These are phyloP conservation scores for Chrysoporthe cubensis DNA, from an alignment of 2,329 filamentous ascomycete genomes.

Conservation along the genomic window DNA sequence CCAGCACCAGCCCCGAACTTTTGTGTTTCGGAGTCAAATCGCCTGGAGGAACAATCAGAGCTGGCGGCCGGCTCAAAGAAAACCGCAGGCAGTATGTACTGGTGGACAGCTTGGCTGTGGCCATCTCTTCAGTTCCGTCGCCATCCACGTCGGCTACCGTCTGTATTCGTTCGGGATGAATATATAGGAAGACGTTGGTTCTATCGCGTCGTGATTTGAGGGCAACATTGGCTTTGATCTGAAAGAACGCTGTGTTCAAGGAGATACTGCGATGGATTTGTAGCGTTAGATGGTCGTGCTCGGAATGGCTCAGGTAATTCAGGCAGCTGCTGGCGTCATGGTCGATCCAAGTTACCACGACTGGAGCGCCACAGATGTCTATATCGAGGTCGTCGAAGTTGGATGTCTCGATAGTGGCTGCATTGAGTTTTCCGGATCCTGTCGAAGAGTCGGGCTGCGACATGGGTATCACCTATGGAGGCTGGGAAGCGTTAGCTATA, in stretches of 20 bases:
- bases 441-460: conserved; percentile 5
- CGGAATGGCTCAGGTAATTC: conserved; percentile 6
- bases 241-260: conserved; percentile 11
- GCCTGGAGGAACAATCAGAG: conserved; percentile 12
- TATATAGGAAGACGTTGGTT: conserved; percentile 10
- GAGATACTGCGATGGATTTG: conserved; percentile 5
- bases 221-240: conserved; percentile 15
- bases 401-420: neutral
- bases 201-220: conserved; percentile 14
- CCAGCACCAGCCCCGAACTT: conserved; percentile 12
- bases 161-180: conserved; percentile 10
- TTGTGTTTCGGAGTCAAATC: conserved; percentile 20
- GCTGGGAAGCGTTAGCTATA: neutral
- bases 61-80: neutral
- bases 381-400: neutral
- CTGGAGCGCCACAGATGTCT: conserved; percentile 12
- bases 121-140: neutral
- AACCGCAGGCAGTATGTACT: conserved; percentile 14
- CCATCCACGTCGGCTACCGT: neutral
- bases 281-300: conserved; percentile 15
- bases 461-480: neutral
- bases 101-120: conserved; percentile 10
- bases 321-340: neutral
- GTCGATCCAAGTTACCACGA: conserved; percentile 12
- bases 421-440: neutral